Percentiles rank a stretch among this genome's conserved stretches.
Conservation (phyloP, 1,284 basidiomycete genomes). For the Trichosporon coremiiforme region DNA sequence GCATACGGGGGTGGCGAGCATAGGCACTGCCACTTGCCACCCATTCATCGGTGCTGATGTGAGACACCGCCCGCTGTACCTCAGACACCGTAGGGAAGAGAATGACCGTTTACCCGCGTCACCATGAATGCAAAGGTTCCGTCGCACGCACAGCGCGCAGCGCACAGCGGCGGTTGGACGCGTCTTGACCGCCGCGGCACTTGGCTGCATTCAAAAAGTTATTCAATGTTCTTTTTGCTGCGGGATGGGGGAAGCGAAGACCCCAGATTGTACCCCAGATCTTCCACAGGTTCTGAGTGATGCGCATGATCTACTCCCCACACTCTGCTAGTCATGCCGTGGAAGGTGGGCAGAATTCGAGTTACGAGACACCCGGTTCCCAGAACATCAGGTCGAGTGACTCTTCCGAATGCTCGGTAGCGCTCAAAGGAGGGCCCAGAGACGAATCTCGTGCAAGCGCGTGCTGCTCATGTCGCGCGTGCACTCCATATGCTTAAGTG, state of each 20-base stretch:
- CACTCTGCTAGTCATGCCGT: background rate
- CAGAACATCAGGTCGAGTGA: constrained; percentile 2
- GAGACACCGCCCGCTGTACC: constrained; percentile 2
- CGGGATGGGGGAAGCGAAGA: constrained; percentile 2
- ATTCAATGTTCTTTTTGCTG: background rate
- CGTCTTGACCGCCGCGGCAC: background rate
- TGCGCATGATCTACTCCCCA: background rate
- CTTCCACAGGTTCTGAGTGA: background rate
- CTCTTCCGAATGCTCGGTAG: background rate
- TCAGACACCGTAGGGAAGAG: background rate
- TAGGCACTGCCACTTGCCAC: constrained; percentile 8
- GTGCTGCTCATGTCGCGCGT: background rate
- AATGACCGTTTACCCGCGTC: background rate
- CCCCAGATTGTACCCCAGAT: constrained; percentile 2
- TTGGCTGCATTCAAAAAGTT: background rate
- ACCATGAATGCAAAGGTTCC: background rate
- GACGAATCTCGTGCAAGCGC: background rate
- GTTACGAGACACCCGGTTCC: background rate
- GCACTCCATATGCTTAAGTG: background rate
- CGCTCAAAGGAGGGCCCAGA: background rate
- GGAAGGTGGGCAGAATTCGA: background rate
- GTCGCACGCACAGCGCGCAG: background rate
- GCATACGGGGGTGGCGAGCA: background rate
- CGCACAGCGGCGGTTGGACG: background rate
- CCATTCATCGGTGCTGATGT: background rate